These are phyloP conservation scores for Aurinia saxatilis DNA, from an alignment of 345 rosid genomes.

Conservation along the genomic window DNA sequence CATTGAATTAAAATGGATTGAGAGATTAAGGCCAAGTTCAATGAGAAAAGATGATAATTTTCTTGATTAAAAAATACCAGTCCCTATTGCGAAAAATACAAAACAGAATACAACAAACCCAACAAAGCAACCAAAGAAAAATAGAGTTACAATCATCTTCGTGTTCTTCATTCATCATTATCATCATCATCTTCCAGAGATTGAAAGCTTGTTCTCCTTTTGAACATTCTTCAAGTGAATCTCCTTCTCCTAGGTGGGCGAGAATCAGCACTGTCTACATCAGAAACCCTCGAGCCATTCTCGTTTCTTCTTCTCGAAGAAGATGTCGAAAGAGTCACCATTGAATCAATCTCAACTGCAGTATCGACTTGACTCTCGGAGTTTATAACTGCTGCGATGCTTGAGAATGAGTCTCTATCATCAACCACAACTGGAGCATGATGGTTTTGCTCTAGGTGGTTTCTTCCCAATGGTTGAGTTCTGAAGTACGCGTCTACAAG, in stretches of 20 bases:
- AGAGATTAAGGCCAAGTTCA: neutral
- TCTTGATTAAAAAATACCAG: slow-evolving; percentile 3
- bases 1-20: neutral
- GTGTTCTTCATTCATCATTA: neutral
- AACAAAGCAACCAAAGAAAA: slow-evolving; percentile 18
- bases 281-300: slow-evolving; percentile 66
- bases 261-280: slow-evolving; percentile 75
- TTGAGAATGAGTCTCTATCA: slow-evolving; percentile 90
- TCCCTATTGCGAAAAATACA: slow-evolving; percentile 24
- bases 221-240: slow-evolving; percentile 35
- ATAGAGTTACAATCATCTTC: slow-evolving; percentile 19
- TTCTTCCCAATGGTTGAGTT: slow-evolving; percentile 48
- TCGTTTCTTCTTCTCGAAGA: slow-evolving; percentile 67
- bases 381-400: slow-evolving; percentile 80
- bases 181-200: slow-evolving; percentile 15
- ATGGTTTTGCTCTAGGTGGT: slow-evolving; percentile 44
- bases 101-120: slow-evolving; percentile 23
- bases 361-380: slow-evolving; percentile 81
- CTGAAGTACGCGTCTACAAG: slow-evolving; percentile 50
- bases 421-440: slow-evolving; percentile 51
- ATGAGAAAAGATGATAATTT: neutral
- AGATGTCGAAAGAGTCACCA: slow-evolving; percentile 76
- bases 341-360: slow-evolving; percentile 77
- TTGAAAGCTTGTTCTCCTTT: neutral
- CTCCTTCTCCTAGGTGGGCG: slow-evolving; percentile 81